phyloP scores from a whole-genome alignment of 345 rosid species.

The Capsella bursapastoris region DNA sequence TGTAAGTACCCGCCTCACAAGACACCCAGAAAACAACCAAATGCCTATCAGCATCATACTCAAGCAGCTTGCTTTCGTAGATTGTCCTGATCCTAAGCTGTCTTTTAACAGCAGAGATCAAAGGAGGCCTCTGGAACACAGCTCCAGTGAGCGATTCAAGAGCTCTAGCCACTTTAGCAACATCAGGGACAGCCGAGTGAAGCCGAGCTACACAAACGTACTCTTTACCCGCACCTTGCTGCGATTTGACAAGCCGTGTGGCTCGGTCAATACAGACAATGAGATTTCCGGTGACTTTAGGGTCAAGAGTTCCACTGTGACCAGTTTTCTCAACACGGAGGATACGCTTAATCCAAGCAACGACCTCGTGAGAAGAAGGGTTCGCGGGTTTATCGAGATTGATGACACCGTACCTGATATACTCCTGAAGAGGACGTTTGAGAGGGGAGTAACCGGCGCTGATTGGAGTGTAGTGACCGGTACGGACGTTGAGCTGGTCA shows the following conservation, averaged over 20 bases:
- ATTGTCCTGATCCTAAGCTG: slow-evolving; percentile 95
- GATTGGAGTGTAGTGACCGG: slow-evolving; percentile 98
- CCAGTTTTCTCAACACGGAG: slow-evolving; percentile 93
- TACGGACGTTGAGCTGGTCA: slow-evolving; percentile 86
- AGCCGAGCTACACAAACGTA: slow-evolving; percentile 92
- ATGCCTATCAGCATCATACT: slow-evolving; percentile 79
- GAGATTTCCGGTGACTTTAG: slow-evolving; percentile 91
- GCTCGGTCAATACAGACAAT: slow-evolving; percentile 96
- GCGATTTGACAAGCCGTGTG: slow-evolving; percentile 92
- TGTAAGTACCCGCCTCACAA: slow-evolving; percentile 96
- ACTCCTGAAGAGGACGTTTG: slow-evolving; percentile 81
- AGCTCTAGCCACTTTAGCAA: slow-evolving; percentile 85
- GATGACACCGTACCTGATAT: slow-evolving; percentile 81
- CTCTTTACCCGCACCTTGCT: slow-evolving; percentile 98
- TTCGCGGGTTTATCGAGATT: slow-evolving; percentile 96
- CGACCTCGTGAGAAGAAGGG: slow-evolving; percentile 97
- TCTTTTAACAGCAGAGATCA: slow-evolving; percentile 94
- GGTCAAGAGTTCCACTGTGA: slow-evolving; percentile 95
- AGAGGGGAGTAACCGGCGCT: slow-evolving; percentile 85
- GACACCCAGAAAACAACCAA: slow-evolving; percentile 96
- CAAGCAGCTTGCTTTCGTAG: slow-evolving; percentile 85
- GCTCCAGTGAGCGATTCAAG: slow-evolving; percentile 90
- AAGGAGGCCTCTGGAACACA: slow-evolving; percentile 88
- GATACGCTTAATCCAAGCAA: slow-evolving; percentile 96
- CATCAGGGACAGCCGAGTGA: slow-evolving; percentile 85